Evolutionary conservation across 371 early-diverging fungal species (phyloP).

Genomic region (Syncephalastrum sp.): DNA sequence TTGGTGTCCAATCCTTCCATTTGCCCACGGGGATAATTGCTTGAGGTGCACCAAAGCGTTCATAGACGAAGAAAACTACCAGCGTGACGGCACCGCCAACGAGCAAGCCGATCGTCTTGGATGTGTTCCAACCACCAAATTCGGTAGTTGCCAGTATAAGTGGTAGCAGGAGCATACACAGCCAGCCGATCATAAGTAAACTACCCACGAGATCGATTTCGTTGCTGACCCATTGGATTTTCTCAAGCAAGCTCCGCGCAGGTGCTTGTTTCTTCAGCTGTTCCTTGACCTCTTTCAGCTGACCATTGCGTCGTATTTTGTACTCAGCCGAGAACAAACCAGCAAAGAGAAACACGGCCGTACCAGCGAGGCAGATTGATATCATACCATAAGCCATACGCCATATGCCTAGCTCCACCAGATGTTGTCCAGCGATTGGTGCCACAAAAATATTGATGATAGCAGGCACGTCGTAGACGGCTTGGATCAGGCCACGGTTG

Average conservation of each 20-base stretch:
- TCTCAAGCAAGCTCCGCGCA: background rate
- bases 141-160: constrained; percentile 35
- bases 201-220: constrained; percentile 46
- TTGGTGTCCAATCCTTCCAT: constrained; percentile 36
- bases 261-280: constrained; percentile 6
- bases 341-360: constrained; percentile 29
- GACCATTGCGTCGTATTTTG: constrained; percentile 15
- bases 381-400: constrained; percentile 24
- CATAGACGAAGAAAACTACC: constrained; percentile 33
- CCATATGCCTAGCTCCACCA: constrained; percentile 13
- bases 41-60: constrained; percentile 27
- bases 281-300: background rate
- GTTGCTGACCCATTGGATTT: constrained; percentile 25
- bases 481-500: constrained; percentile 21
- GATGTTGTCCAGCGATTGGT: constrained; percentile 21
- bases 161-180: constrained; percentile 41
- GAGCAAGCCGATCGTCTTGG: constrained; percentile 28
- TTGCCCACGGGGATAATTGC: constrained; percentile 43
- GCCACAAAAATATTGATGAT: constrained; percentile 34
- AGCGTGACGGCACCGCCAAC: constrained; percentile 24
- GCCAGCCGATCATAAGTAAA: constrained; percentile 32
- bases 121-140: constrained; percentile 40
- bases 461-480: constrained; percentile 40
- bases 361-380: constrained; percentile 25
- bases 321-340: constrained; percentile 26